Evolutionary conservation across 2,329 filamentous ascomycete species (phyloP).

Genomic region (Fonsecaea nubica): DNA sequence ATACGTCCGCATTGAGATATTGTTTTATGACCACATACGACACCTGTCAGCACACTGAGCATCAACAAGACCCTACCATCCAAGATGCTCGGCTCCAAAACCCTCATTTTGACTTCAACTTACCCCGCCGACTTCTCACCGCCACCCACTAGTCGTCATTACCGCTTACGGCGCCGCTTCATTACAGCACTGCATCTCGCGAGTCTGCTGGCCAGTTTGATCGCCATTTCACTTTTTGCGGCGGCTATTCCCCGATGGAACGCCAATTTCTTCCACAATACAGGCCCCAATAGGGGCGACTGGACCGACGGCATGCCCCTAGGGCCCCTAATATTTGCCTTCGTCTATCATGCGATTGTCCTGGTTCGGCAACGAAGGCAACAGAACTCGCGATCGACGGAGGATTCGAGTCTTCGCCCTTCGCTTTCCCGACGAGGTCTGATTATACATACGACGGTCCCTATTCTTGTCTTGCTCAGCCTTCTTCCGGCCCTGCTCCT

Average conservation of each 20-base stretch:
- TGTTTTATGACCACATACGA: conserved; percentile 1
- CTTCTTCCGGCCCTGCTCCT: conserved; percentile 42
- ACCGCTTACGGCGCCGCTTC: conserved; percentile 25
- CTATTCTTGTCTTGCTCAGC: conserved; percentile 34
- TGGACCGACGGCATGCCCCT: conserved; percentile 46
- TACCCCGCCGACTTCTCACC: conserved; percentile 30
- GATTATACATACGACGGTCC: conserved; percentile 31
- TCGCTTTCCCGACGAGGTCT: conserved; percentile 15
- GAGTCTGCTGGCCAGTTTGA: conserved; percentile 38
- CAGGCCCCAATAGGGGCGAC: conserved; percentile 40
- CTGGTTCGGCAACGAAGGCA: conserved; percentile 24
- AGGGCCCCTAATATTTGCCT: conserved; percentile 39
- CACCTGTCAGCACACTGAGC: conserved; percentile 6
- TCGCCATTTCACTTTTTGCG: conserved; percentile 42
- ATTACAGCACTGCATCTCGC: conserved; percentile 39
- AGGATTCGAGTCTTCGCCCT: background rate
- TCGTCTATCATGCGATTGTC: conserved; percentile 30
- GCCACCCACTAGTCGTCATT: conserved; percentile 16
- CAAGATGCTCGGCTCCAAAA: conserved; percentile 29
- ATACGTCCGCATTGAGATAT: background rate
- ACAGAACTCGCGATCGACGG: conserved; percentile 10
- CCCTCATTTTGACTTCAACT: conserved; percentile 31
- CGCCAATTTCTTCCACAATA: conserved; percentile 42
- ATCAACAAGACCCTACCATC: background rate
- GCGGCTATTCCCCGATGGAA: conserved; percentile 43